phyloP scores from a whole-genome alignment of 2,329 filamentous ascomycete genomes.

The Gaeumannomyces tritici region DNA sequence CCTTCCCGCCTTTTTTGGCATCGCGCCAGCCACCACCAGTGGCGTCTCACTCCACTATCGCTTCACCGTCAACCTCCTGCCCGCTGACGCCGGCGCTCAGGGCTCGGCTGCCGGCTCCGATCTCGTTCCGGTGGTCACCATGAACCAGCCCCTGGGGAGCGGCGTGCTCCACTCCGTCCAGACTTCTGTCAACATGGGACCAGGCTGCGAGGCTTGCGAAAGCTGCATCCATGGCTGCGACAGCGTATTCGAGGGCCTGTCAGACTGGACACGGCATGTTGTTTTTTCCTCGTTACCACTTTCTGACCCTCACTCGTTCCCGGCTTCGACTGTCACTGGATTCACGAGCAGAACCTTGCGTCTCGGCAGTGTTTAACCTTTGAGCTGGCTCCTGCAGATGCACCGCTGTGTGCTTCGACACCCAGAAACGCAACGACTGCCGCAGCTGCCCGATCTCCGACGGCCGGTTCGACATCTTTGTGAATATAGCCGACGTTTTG shows the following conservation, averaged over 20 bases:
- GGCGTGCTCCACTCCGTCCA: background rate
- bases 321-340: too few species aligned
- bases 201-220: background rate
- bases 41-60: background rate
- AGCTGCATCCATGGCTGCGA: background rate
- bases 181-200: background rate
- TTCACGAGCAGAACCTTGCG: background rate
- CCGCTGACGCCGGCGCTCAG: background rate
- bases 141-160: background rate
- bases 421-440: background rate
- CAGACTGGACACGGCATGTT: background rate
- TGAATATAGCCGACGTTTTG: background rate
- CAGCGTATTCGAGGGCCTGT: background rate
- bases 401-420: background rate
- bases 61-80: background rate
- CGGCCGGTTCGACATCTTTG: background rate
- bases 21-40: too few species aligned
- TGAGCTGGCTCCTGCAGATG: background rate
- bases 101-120: background rate
- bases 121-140: background rate
- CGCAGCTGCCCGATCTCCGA: background rate
- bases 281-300: background rate
- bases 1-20: background rate
- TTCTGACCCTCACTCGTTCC: too few species aligned
- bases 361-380: background rate